phyloP scores from a whole-genome alignment of 441 rosid genomes.

The Sinapis alba region DNA sequence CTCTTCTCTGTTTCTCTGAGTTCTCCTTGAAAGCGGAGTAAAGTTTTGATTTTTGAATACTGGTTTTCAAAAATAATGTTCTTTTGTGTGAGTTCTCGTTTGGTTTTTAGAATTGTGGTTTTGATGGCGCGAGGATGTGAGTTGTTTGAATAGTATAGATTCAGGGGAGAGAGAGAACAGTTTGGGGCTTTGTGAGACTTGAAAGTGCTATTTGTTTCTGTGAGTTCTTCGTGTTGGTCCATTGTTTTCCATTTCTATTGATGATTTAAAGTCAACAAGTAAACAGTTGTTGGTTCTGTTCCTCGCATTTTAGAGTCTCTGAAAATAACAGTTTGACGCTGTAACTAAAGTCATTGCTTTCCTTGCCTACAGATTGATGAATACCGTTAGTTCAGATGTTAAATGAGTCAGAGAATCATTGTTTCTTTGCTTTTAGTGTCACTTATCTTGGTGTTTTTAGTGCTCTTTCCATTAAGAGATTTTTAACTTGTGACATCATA shows the following conservation, averaged over 20 bases:
- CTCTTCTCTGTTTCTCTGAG: conserved; percentile 14
- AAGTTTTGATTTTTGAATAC: conserved; percentile 22
- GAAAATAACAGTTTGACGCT: background rate
- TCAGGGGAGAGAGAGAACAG: conserved; percentile 13
- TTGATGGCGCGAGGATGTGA: background rate
- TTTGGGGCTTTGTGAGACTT: background rate
- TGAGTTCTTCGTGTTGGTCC: conserved; percentile 16
- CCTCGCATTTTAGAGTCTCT: background rate
- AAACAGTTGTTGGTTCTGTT: background rate
- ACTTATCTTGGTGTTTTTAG: conserved; percentile 10
- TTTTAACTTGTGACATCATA: background rate
- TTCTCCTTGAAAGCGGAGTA: conserved; percentile 2
- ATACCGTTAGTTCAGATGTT: no score
- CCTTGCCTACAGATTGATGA: conserved; percentile 9
- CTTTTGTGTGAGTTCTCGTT: background rate
- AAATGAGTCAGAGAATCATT: background rate
- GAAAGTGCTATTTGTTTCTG: background rate
- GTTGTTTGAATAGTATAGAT: background rate
- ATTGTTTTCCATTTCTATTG: background rate
- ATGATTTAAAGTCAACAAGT: background rate
- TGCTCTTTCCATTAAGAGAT: conserved; percentile 8
- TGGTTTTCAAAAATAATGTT: background rate
- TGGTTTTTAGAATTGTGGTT: background rate
- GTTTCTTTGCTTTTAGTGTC: conserved; percentile 3
- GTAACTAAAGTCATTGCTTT: background rate